Evolutionary conservation across 129 eudicot species (phyloP).

Genomic region (Flaveria linearis): DNA sequence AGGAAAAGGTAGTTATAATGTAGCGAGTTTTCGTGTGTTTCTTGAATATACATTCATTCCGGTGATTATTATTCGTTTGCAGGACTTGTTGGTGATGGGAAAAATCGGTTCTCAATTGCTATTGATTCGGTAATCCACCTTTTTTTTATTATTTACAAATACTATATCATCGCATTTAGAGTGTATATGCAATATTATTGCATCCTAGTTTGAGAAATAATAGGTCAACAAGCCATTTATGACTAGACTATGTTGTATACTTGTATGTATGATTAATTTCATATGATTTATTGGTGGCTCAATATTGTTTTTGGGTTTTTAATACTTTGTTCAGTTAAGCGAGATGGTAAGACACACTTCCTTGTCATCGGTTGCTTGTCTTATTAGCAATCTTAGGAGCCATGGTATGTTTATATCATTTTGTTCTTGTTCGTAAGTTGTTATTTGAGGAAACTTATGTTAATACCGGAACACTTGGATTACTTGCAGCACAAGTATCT

Average conservation of each 20-base stretch:
- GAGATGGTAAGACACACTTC: slow-evolving; percentile 78
- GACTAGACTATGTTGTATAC: neutral
- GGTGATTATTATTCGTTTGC: slow-evolving; percentile 34
- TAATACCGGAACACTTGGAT: neutral
- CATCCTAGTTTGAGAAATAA: neutral
- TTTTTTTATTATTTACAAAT: neutral
- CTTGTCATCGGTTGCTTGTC: slow-evolving; percentile 62
- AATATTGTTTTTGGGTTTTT: neutral
- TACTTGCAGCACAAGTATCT: slow-evolving; percentile 73
- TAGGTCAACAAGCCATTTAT: neutral
- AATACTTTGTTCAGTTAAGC: slow-evolving; percentile 52
- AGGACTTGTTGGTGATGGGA: slow-evolving; percentile 71
- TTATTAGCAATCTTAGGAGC: slow-evolving; percentile 79
- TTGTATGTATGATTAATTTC: neutral
- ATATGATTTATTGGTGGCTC: neutral
- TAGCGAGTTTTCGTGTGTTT: neutral
- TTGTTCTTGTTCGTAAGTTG: neutral
- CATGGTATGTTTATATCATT: slow-evolving; percentile 52
- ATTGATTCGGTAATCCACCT: slow-evolving; percentile 74
- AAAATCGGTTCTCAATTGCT: slow-evolving; percentile 73
- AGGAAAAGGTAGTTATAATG: slow-evolving; percentile 59
- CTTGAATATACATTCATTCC: neutral
- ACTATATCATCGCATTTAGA: neutral
- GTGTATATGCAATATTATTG: neutral
- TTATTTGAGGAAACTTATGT: neutral